A percentile compares a stretch with the other conserved stretches of the same genome.
Conservation (phyloP, 306 rosid genomes). For the Trichosanthes truncata region DNA sequence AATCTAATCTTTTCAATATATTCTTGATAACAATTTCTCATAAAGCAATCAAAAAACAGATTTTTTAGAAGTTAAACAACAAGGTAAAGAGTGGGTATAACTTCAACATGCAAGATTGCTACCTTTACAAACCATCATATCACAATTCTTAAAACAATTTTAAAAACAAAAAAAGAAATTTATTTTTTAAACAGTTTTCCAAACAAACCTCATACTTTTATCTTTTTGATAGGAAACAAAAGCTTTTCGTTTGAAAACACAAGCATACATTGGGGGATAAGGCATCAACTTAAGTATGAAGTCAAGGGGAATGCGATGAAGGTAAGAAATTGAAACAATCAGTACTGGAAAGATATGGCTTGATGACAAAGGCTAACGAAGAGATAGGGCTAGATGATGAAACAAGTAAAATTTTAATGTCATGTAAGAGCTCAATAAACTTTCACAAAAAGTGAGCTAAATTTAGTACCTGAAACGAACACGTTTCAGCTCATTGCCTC, state of each 20-base stretch:
- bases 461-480: slow-evolving; percentile 87
- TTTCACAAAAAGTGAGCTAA: background rate
- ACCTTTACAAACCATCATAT: background rate
- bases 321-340: background rate
- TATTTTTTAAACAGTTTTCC: background rate
- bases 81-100: background rate
- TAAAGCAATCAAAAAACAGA: background rate
- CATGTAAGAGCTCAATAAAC: background rate
- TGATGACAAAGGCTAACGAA: background rate
- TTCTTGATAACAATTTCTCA: background rate
- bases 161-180: background rate
- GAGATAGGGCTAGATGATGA: background rate
- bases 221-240: background rate
- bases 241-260: background rate
- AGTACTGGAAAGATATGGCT: background rate
- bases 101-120: background rate
- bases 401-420: background rate
- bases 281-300: background rate
- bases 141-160: background rate
- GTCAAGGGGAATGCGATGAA: background rate
- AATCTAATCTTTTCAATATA: background rate
- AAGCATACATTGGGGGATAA: background rate
- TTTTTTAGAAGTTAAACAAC: background rate
- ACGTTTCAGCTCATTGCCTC: slow-evolving; percentile 75
- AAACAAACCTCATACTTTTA: background rate